Evolutionary conservation across 139 green algal genomes (phyloP).

Genomic region (Raphidocelis subcapitata): DNA sequence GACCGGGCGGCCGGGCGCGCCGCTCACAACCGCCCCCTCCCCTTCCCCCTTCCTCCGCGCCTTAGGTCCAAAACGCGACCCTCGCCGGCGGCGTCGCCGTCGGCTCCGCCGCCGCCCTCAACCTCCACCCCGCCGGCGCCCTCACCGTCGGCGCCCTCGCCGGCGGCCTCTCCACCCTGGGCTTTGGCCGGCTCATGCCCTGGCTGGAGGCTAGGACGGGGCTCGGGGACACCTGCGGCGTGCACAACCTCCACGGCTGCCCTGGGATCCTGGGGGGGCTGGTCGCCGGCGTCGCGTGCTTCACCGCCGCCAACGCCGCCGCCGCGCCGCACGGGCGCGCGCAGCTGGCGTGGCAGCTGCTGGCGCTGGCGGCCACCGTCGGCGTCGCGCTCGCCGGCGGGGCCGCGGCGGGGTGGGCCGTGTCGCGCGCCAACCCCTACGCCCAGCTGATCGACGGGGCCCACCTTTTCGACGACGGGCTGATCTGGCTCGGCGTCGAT

Average conservation of each 20-base stretch:
- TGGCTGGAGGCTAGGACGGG: slow-evolving; percentile 45
- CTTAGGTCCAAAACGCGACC: slow-evolving; percentile 55
- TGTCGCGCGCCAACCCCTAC: no score
- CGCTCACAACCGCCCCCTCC: background rate
- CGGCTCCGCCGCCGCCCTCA: slow-evolving; percentile 52
- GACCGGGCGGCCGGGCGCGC: background rate
- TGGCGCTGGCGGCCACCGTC: slow-evolving; percentile 20
- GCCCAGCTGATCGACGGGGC: no score
- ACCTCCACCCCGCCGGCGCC: slow-evolving; percentile 32
- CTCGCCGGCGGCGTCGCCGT: slow-evolving; percentile 70
- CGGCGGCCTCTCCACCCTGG: slow-evolving; percentile 41
- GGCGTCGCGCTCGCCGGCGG: background rate
- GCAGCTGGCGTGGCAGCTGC: slow-evolving; percentile 22
- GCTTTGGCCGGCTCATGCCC: slow-evolving; percentile 47
- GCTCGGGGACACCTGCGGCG: slow-evolving; percentile 68
- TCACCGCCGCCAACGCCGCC: slow-evolving; percentile 2
- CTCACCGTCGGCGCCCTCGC: slow-evolving; percentile 48
- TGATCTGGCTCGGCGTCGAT: no score
- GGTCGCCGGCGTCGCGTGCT: slow-evolving; percentile 23
- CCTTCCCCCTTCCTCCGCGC: background rate
- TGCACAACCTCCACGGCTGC: slow-evolving; percentile 70
- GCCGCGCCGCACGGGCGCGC: slow-evolving; percentile 24
- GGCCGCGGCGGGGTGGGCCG: background rate
- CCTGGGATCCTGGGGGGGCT: slow-evolving; percentile 46
- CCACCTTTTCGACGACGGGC: no score